Percentiles rank a stretch among this genome's conserved stretches.
Conservation (phyloP, 108 stramenopile species). For the Fragilaria crotonensis region DNA sequence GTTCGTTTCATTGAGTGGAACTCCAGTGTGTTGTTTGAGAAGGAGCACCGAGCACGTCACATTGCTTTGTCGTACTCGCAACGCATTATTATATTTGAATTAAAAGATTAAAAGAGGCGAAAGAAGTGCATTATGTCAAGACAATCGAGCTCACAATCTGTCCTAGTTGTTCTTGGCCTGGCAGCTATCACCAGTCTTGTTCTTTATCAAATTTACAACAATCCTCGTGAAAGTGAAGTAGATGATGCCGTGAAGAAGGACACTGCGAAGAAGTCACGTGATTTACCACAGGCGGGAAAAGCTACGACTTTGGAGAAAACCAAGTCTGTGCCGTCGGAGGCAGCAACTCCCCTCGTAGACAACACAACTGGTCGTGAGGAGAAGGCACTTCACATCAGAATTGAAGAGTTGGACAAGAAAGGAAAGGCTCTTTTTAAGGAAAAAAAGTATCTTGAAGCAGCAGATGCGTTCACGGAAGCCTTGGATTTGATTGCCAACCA, state of each 20-base stretch:
- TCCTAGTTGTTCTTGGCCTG: not conserved
- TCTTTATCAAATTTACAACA: not conserved
- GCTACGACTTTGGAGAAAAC: not conserved
- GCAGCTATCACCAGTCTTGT: not conserved
- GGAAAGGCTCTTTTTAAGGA: slow-evolving; percentile 80
- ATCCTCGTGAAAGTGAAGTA: not conserved
- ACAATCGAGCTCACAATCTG: too few species aligned
- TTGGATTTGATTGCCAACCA: slow-evolving; percentile 53
- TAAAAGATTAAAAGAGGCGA: too few species aligned
- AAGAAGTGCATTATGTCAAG: too few species aligned
- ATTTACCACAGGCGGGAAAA: not conserved
- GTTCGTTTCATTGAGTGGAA: too few species aligned
- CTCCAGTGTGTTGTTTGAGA: too few species aligned
- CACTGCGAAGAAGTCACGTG: not conserved
- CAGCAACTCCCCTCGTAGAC: not conserved
- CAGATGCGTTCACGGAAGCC: slow-evolving; percentile 73
- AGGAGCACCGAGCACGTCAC: too few species aligned
- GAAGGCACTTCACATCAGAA: slow-evolving; percentile 46
- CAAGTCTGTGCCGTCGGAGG: too few species aligned
- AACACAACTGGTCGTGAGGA: slow-evolving; percentile 17
- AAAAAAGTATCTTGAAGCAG: slow-evolving; percentile 76
- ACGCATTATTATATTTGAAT: too few species aligned
- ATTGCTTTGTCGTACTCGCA: too few species aligned
- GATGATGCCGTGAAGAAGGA: not conserved
- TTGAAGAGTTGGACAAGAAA: slow-evolving; percentile 79